These are phyloP conservation scores for Coprinopsis marcescibilis DNA, from an alignment of 768 basidiomycete species.

Conservation along the genomic window DNA sequence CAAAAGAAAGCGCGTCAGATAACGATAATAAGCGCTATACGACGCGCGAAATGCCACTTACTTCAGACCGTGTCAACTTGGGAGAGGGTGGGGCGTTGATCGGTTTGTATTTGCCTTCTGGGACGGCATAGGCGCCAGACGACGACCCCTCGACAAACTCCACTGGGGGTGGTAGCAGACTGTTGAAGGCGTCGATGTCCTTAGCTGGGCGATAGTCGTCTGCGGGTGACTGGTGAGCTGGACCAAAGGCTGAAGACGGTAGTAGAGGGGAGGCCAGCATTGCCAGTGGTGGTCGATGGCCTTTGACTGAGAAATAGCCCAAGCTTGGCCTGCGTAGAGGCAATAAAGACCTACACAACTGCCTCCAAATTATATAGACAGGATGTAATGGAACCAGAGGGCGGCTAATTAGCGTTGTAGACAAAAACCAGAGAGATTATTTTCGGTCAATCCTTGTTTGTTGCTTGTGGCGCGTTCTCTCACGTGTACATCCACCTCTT, in stretches of 20 bases:
- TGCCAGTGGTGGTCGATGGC: slow-evolving; percentile 24
- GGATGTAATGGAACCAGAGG: too few species aligned
- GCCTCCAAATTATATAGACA: too few species aligned
- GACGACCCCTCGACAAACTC: slow-evolving; percentile 86
- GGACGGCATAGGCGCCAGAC: slow-evolving; percentile 62
- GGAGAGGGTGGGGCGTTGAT: slow-evolving; percentile 56
- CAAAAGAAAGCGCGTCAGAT: not conserved
- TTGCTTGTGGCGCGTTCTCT: not conserved
- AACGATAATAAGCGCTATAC: not conserved
- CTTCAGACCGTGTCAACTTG: slow-evolving; percentile 40
- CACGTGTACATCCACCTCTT: not conserved
- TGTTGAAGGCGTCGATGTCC: slow-evolving; percentile 72
- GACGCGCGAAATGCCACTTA: slow-evolving; percentile 7
- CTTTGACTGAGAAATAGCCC: not conserved
- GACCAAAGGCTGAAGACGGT: slow-evolving; percentile 44
- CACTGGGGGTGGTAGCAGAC: slow-evolving; percentile 70
- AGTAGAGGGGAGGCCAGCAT: slow-evolving; percentile 69
- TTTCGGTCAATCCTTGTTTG: slow-evolving; percentile 1
- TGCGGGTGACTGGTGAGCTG: slow-evolving; percentile 38
- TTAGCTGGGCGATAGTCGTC: slow-evolving; percentile 63
- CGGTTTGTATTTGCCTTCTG: slow-evolving; percentile 74
- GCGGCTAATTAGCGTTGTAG: too few species aligned
- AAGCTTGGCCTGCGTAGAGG: not conserved
- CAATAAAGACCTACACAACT: too few species aligned
- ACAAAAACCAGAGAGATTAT: not conserved